A percentile compares a stretch with the other conserved stretches of the same genome.
These are phyloP conservation scores for Nakazawaea anatomiae DNA, from an alignment of 805 yeast genomes.

Conservation along the genomic window DNA sequence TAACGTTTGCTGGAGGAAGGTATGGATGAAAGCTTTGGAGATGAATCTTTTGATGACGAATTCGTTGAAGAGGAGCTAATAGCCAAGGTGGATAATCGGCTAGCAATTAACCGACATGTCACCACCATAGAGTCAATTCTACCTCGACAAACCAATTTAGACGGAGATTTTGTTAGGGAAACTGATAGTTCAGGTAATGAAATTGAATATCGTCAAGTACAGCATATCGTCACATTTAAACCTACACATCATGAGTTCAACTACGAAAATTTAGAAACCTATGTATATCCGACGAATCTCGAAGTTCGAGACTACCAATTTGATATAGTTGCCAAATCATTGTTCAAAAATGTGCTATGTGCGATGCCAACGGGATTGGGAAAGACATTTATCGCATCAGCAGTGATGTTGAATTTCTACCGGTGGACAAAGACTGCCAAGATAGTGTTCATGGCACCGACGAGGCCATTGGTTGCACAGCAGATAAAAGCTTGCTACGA, in stretches of 20 bases:
- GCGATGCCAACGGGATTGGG: slow-evolving; percentile 98
- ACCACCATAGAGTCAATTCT: slow-evolving; percentile 15
- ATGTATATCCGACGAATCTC: slow-evolving; percentile 80
- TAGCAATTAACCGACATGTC: slow-evolving; percentile 23
- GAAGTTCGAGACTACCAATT: slow-evolving; percentile 85
- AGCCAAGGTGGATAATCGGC: slow-evolving; percentile 24
- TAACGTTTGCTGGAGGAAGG: background rate
- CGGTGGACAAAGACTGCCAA: slow-evolving; percentile 81
- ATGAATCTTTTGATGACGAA: slow-evolving; percentile 12
- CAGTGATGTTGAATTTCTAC: slow-evolving; percentile 84
- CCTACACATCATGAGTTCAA: slow-evolving; percentile 50
- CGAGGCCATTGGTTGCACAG: slow-evolving; percentile 93
- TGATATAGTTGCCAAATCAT: slow-evolving; percentile 67
- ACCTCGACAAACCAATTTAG: slow-evolving; percentile 21
- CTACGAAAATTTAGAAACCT: slow-evolving; percentile 32
- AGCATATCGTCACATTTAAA: slow-evolving; percentile 18
- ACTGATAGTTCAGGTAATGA: slow-evolving; percentile 10
- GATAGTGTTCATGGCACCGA: slow-evolving; percentile 93
- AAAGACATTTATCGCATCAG: slow-evolving; percentile 91
- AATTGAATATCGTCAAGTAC: slow-evolving; percentile 20
- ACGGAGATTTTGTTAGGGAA: slow-evolving; percentile 15
- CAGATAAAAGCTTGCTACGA: slow-evolving; percentile 91
- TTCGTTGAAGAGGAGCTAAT: slow-evolving; percentile 26
- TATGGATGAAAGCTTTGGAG: slow-evolving; percentile 1
- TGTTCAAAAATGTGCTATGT: slow-evolving; percentile 71